Conservation (phyloP, 306 rosid species). For the Rosa multiflora region DNA sequence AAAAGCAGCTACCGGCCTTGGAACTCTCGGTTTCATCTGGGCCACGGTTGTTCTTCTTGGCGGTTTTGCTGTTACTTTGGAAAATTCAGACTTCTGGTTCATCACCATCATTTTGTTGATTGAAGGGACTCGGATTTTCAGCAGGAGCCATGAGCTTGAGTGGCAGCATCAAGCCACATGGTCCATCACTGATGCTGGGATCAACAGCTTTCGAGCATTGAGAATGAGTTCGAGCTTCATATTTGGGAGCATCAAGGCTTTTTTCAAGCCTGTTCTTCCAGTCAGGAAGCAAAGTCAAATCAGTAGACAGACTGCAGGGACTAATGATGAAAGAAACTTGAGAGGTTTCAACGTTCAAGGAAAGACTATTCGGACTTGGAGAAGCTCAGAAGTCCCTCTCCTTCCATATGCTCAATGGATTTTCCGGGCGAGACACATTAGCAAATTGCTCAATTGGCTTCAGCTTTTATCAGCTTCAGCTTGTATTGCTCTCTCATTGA, state of each 20-base stretch:
- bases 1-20: conserved; percentile 81
- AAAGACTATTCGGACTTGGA: conserved; percentile 64
- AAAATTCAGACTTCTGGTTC: conserved; percentile 77
- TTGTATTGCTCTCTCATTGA: conserved; percentile 68
- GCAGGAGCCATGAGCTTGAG: conserved; percentile 95
- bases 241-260: conserved; percentile 35
- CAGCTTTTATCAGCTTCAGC: conserved; percentile 86
- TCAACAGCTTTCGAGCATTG: conserved; percentile 57
- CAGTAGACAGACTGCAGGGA: conserved; percentile 33
- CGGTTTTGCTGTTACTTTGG: conserved; percentile 81
- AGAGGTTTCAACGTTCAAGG: conserved; percentile 34
- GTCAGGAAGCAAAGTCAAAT: conserved; percentile 25
- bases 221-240: conserved; percentile 46
- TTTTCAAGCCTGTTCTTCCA: conserved; percentile 42
- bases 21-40: conserved; percentile 94
- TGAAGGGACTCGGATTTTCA: conserved; percentile 86
- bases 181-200: conserved; percentile 70
- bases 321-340: conserved; percentile 6
- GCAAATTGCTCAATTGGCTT: conserved; percentile 89
- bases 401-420: conserved; percentile 72
- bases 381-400: conserved; percentile 77
- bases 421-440: conserved; percentile 63
- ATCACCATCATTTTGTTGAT: conserved; percentile 76
- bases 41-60: conserved; percentile 94
- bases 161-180: conserved; percentile 98